Evolutionary conservation across 331 rosid genomes (phyloP), one percentile per base, ranked within the genome.

Genomic region (Dryas integrifolia): DNA sequence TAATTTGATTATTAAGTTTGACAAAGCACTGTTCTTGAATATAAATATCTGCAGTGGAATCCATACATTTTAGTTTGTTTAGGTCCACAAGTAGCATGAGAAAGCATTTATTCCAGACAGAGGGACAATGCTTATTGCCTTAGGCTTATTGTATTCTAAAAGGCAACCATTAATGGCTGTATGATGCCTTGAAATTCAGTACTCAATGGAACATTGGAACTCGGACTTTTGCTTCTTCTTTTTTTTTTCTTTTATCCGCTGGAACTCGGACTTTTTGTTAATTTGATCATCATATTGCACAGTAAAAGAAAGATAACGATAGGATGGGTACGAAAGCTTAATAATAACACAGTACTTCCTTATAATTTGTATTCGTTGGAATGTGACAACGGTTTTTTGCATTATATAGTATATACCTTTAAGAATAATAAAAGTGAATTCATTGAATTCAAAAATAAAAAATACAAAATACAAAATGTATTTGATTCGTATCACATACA

Each of bases 321-420:
- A 58, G 0, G 59, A 58, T 58, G 64, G 64, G 6, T 30, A 14
- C 43, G 12, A 5, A 30, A 58, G 64, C 39, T 2, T 9, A 21
- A 56, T 18, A 0, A 21, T 21, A 21, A 18, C 16, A 5, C n/a
- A 30, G 0, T 6, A 30, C 2, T 6, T 58, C 0, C 16, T 11
- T 26, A 3, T 6, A 38, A 6, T 6, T 12, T 5, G 64, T 2
- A 30, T 12, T 58, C 18, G 3, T 30, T 30, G 26, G 63, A 11
- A 58, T 58, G 64, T 3, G 64, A 30, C 44, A 58, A 58, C 64
- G 3, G 64, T 58, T 58, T 15, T 38, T 58, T 58, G 44, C 64
- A 12, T 15, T 30, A 1, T 30, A 30, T 26, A 21, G 21, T 21
- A 21, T 21, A 1, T 30, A 30, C 35, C 3, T 30, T 30, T 30